These are phyloP conservation scores for Musa acuminata DNA, from an alignment of 176 grass and related monocot genomes.

Conservation along the genomic window DNA sequence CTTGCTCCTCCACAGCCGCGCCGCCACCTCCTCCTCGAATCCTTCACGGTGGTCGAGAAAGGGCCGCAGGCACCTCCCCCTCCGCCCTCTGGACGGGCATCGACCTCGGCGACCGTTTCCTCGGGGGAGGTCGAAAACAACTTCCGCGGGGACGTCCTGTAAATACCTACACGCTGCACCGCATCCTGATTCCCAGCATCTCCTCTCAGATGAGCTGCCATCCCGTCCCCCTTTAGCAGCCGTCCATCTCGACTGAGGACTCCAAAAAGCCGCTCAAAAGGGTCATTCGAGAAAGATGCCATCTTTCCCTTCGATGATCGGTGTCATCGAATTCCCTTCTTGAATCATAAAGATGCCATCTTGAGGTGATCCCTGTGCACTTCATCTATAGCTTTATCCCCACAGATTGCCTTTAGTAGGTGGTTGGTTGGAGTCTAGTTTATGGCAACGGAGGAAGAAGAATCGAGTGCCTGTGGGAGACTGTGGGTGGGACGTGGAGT, in stretches of 20 bases:
- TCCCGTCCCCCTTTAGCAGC: slow-evolving; percentile 12
- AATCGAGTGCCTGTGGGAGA: slow-evolving; percentile 65
- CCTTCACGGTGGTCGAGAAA: background rate
- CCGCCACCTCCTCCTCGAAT: background rate
- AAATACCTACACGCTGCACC: slow-evolving; percentile 56
- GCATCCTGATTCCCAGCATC: slow-evolving; percentile 69
- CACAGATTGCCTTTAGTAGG: slow-evolving; percentile 14
- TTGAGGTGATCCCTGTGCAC: too few species aligned
- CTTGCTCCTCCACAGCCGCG: background rate
- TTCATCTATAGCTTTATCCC: too few species aligned
- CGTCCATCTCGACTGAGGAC: slow-evolving; percentile 32
- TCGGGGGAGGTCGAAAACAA: slow-evolving; percentile 65
- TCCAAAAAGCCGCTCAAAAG: slow-evolving; percentile 38
- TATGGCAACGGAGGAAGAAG: background rate
- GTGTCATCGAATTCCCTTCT: too few species aligned
- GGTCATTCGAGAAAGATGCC: background rate
- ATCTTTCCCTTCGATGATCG: background rate
- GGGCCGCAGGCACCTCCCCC: background rate
- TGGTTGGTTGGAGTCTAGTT: slow-evolving; percentile 62
- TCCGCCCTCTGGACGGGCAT: slow-evolving; percentile 26
- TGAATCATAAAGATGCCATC: too few species aligned
- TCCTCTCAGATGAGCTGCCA: slow-evolving; percentile 37
- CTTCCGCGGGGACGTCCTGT: slow-evolving; percentile 57
- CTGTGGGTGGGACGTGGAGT: slow-evolving; percentile 27
- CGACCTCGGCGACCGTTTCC: slow-evolving; percentile 58